A percentile compares a stretch with the other conserved stretches of the same genome.
These are phyloP conservation scores for Macadamia integrifolia DNA, from an alignment of 164 flowering plant genomes.

Conservation along the genomic window DNA sequence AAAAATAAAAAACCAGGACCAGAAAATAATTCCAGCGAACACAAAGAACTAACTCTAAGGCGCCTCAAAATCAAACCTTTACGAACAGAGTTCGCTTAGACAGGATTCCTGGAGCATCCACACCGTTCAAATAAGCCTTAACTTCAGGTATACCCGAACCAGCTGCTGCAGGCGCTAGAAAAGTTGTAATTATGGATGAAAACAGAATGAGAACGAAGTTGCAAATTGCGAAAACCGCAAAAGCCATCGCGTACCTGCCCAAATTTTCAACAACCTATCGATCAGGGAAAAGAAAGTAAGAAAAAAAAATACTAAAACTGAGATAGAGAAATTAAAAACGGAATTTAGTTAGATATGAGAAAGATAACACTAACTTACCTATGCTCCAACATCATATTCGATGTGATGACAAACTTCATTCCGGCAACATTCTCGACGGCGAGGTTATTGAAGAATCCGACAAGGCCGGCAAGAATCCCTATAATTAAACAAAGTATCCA, in stretches of 20 bases:
- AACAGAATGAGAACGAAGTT: conserved; percentile 57
- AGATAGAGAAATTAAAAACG: not conserved
- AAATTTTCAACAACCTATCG: not conserved
- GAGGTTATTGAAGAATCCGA: conserved; percentile 54
- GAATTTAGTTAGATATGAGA: not conserved
- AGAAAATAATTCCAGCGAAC: not conserved
- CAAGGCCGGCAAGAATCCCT: conserved; percentile 37
- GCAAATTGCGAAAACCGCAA: conserved; percentile 38
- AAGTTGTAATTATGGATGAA: conserved; percentile 43
- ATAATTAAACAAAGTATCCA: conserved; percentile 52
- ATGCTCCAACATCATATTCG: conserved; percentile 47
- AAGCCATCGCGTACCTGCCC: conserved; percentile 45
- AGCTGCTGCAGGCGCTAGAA: conserved; percentile 53
- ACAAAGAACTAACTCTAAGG: not conserved
- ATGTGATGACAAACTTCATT: conserved; percentile 50
- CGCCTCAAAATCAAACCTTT: conserved; percentile 33
- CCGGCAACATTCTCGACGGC: conserved; percentile 75
- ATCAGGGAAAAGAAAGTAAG: not conserved
- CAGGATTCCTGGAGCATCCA: conserved; percentile 59
- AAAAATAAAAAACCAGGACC: not conserved
- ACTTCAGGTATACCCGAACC: conserved; percentile 80
- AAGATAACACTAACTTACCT: conserved; percentile 21
- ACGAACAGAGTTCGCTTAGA: conserved; percentile 42
- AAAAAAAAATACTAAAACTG: not conserved
- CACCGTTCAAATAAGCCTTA: conserved; percentile 74